Conservation (phyloP, 805 yeast genomes). For the Candida palmyrensis region DNA sequence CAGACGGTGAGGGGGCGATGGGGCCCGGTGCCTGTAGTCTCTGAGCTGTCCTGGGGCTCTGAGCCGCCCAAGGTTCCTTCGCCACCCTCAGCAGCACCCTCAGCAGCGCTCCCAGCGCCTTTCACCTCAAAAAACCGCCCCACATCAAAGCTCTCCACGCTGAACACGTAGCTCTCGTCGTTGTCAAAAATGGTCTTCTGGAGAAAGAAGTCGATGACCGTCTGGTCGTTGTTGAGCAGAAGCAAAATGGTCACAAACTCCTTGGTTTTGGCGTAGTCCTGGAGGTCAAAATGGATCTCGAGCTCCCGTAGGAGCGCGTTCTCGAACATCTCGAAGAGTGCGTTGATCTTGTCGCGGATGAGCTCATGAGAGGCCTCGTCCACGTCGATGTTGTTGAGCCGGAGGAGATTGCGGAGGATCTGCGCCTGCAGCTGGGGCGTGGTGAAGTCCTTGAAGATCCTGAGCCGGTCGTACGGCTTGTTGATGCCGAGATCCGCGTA, state of each 20-base stretch:
- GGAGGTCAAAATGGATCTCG: conserved; percentile 49
- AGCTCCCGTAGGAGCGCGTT: conserved; percentile 67
- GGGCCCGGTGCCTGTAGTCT: background rate
- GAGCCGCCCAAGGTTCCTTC: too few species aligned
- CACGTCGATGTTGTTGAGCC: conserved; percentile 32
- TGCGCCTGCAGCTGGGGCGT: conserved; percentile 51
- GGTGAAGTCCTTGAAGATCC: conserved; percentile 41
- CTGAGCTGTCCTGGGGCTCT: background rate
- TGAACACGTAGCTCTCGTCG: conserved; percentile 23
- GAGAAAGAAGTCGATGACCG: conserved; percentile 38
- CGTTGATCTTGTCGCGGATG: conserved; percentile 41
- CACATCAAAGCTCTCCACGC: conserved; percentile 21
- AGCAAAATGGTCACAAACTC: conserved; percentile 31
- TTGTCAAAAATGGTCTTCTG: conserved; percentile 39
- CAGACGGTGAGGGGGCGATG: conserved; percentile 9
- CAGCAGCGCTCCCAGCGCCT: background rate
- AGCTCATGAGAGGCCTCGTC: conserved; percentile 21
- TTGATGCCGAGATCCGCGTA: conserved; percentile 43
- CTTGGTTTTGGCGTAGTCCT: conserved; percentile 37
- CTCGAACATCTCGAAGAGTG: conserved; percentile 63
- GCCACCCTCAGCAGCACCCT: too few species aligned
- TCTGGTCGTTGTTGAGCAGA: conserved; percentile 35
- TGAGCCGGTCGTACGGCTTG: conserved; percentile 36
- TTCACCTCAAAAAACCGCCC: conserved; percentile 16
- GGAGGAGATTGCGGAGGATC: conserved; percentile 35